Percentiles rank a stretch among this genome's conserved stretches.
These are phyloP conservation scores for Golubevia pallescens DNA, from an alignment of 1,284 basidiomycete genomes.

Conservation along the genomic window DNA sequence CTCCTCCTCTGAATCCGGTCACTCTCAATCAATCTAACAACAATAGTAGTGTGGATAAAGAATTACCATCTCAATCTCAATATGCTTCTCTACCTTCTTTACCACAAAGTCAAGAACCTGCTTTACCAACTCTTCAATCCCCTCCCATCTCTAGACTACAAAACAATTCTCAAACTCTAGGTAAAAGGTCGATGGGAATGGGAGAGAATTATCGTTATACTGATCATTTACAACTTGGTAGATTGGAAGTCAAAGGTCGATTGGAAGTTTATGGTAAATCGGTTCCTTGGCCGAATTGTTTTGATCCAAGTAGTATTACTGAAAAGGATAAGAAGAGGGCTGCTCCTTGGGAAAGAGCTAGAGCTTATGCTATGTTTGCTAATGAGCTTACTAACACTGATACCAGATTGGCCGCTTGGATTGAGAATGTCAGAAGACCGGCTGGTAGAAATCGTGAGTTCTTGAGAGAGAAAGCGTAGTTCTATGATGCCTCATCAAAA, in stretches of 20 bases:
- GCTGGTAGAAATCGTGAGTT: slow-evolving; percentile 5
- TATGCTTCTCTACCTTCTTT: background rate
- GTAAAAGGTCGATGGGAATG: background rate
- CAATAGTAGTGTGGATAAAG: too few species aligned
- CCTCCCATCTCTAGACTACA: slow-evolving; percentile 1
- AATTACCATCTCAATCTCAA: too few species aligned
- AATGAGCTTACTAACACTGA: slow-evolving; percentile 37
- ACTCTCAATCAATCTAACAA: background rate
- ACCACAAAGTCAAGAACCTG: background rate
- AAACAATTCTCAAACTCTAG: background rate
- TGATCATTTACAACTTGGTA: slow-evolving; percentile 2
- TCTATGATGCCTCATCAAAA: background rate
- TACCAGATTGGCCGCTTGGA: slow-evolving; percentile 40
- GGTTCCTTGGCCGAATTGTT: slow-evolving; percentile 28
- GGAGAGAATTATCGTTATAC: slow-evolving; percentile 5
- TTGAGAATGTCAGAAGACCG: slow-evolving; percentile 21
- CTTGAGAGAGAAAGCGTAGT: background rate
- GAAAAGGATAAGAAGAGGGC: slow-evolving; percentile 23
- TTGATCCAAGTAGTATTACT: slow-evolving; percentile 29
- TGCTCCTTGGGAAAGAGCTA: slow-evolving; percentile 44
- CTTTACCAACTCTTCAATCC: slow-evolving; percentile 2
- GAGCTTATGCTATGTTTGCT: slow-evolving; percentile 37
- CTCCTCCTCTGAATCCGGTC: background rate
- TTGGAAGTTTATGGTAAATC: slow-evolving; percentile 41
- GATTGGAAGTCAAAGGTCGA: background rate